These are phyloP conservation scores for Alternaria hordeiaustralica DNA, from an alignment of 2,329 filamentous ascomycete genomes.

Conservation along the genomic window DNA sequence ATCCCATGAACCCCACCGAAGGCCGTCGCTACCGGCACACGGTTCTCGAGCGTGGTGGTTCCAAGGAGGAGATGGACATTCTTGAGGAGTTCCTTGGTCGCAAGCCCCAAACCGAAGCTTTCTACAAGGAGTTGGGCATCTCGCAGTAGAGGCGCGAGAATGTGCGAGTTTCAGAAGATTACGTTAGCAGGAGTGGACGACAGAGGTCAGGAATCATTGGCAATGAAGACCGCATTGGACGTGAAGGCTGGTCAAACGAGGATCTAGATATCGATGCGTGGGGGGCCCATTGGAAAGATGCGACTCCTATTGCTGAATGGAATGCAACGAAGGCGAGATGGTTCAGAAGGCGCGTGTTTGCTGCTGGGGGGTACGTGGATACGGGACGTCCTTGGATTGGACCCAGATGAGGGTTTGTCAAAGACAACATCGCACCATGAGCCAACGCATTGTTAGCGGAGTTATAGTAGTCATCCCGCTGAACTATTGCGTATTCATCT, in stretches of 20 bases:
- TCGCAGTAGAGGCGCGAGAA: constrained; percentile 23
- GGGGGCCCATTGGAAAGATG: not conserved
- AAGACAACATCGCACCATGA: not conserved
- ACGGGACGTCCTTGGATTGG: not conserved
- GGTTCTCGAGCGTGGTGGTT: constrained; percentile 78
- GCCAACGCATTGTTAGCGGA: not conserved
- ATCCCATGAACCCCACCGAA: constrained; percentile 78
- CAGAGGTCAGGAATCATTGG: not conserved
- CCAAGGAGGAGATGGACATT: constrained; percentile 80
- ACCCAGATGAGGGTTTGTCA: not conserved
- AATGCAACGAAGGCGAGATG: not conserved
- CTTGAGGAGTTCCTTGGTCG: constrained; percentile 79
- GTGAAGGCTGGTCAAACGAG: not conserved
- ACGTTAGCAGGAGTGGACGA: not conserved
- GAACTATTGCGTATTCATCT: not conserved
- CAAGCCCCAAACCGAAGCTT: constrained; percentile 77
- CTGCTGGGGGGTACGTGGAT: not conserved
- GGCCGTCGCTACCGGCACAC: constrained; percentile 79
- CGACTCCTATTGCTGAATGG: not conserved
- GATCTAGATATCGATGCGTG: not conserved
- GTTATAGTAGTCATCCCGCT: not conserved
- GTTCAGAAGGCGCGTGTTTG: not conserved
- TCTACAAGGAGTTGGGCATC: constrained; percentile 76
- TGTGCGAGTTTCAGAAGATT: not conserved
- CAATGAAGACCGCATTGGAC: not conserved